Evolutionary conservation across 1,284 basidiomycete genomes (phyloP).

Genomic region (Trametes sp.): DNA sequence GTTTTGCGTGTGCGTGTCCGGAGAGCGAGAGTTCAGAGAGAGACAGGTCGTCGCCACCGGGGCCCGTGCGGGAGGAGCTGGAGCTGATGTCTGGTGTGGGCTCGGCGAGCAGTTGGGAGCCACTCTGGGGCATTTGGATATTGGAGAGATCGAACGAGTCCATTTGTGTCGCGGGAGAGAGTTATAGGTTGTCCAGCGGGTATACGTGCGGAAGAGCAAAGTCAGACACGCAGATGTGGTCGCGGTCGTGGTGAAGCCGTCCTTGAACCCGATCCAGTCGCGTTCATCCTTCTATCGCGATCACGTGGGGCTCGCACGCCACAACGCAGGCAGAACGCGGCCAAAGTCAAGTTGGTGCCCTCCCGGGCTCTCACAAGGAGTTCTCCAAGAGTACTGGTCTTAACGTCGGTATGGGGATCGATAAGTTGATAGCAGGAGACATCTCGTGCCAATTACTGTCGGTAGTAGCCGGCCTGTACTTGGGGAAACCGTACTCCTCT

Average conservation of each 20-base stretch:
- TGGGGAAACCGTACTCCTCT: no score
- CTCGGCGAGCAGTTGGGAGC: constrained; percentile 61
- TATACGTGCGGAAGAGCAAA: no score
- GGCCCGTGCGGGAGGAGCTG: constrained; percentile 52
- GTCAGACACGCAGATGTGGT: background rate
- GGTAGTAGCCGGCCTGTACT: no score
- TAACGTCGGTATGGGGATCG: no score
- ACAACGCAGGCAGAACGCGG: no score
- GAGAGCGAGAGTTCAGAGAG: constrained; percentile 67
- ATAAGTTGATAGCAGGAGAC: no score
- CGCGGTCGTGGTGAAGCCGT: background rate
- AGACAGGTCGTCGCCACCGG: constrained; percentile 62
- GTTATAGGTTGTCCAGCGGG: background rate
- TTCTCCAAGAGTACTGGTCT: no score
- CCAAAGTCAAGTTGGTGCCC: no score
- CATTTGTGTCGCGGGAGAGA: constrained; percentile 28
- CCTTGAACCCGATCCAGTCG: background rate
- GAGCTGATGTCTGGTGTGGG: constrained; percentile 51
- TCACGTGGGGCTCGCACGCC: constrained; percentile 6
- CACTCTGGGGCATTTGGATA: constrained; percentile 44
- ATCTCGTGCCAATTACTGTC: no score
- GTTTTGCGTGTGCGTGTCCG: constrained; percentile 41
- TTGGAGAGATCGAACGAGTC: constrained; percentile 46
- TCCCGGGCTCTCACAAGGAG: no score
- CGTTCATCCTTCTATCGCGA: constrained; percentile 10